Evolutionary conservation across 1,284 basidiomycete genomes (phyloP).

Genomic region (Fereydounia khargensis): DNA sequence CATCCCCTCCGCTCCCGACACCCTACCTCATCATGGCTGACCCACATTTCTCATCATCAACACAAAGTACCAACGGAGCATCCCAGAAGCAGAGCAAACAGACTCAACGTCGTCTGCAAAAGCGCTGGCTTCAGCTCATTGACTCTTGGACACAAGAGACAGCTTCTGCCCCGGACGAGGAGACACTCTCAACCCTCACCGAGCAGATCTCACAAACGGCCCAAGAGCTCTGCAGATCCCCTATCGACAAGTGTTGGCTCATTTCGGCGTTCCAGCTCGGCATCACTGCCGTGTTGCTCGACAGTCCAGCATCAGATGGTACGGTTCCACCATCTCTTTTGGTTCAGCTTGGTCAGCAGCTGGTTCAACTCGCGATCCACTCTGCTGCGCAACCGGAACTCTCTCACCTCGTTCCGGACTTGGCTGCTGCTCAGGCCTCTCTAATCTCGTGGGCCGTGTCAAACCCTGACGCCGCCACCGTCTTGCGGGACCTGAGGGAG

Average conservation of each 20-base stretch:
- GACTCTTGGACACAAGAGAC: slow-evolving; percentile 10
- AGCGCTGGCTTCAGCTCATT: slow-evolving; percentile 21
- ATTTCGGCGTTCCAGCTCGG: slow-evolving; percentile 18
- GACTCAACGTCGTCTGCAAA: background rate
- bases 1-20: no score
- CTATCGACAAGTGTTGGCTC: slow-evolving; percentile 11
- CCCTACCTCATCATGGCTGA: no score
- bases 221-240: slow-evolving; percentile 11
- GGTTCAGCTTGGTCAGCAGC: slow-evolving; percentile 17
- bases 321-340: background rate
- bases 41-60: no score
- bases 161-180: background rate
- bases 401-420: background rate
- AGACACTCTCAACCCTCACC: slow-evolving; percentile 10
- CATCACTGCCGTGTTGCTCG: slow-evolving; percentile 12
- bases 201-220: slow-evolving; percentile 21
- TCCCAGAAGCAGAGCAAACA: background rate
- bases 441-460: background rate
- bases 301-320: background rate
- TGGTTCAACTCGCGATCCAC: slow-evolving; percentile 15
- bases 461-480: background rate
- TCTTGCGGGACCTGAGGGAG: background rate
- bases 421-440: no score
- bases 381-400: slow-evolving; percentile 8
- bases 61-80: no score